Conservation (phyloP, 1,139 yeast species). For the Scheffersomyces quercinus region DNA sequence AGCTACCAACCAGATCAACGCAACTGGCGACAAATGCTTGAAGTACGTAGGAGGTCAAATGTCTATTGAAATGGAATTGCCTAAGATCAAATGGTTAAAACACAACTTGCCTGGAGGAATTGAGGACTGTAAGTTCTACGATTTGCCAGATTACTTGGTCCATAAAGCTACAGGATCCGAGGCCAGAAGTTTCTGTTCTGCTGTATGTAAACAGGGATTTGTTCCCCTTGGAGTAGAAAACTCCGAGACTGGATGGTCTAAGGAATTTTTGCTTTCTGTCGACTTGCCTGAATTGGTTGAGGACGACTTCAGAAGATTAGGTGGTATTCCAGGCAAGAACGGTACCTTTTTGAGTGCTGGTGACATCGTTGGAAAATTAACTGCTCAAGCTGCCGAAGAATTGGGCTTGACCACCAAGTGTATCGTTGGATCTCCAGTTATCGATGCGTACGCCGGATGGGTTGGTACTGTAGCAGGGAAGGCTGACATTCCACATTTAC, state of each 20-base stretch:
- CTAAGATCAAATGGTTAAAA: slow-evolving; percentile 95
- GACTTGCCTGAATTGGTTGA: slow-evolving; percentile 77
- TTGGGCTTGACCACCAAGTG: slow-evolving; percentile 79
- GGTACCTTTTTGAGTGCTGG: slow-evolving; percentile 86
- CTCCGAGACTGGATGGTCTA: slow-evolving; percentile 86
- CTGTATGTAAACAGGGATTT: slow-evolving; percentile 94
- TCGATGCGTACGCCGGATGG: slow-evolving; percentile 99
- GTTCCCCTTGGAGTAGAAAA: slow-evolving; percentile 90
- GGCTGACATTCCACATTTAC: slow-evolving; percentile 50
- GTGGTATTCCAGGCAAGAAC: slow-evolving; percentile 75
- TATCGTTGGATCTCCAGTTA: slow-evolving; percentile 91
- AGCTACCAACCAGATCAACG: slow-evolving; percentile 82
- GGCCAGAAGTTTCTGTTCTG: slow-evolving; percentile 84
- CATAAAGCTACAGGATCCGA: slow-evolving; percentile 87
- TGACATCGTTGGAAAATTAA: slow-evolving; percentile 75
- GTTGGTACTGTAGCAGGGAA: slow-evolving; percentile 96
- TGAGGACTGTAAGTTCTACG: slow-evolving; percentile 77
- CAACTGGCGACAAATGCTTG: slow-evolving; percentile 73
- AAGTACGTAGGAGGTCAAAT: slow-evolving; percentile 96
- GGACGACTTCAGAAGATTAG: slow-evolving; percentile 74
- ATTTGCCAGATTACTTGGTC: slow-evolving; percentile 86
- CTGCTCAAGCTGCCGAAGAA: slow-evolving; percentile 69
- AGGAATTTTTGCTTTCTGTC: slow-evolving; percentile 65
- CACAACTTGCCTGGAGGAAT: slow-evolving; percentile 75
- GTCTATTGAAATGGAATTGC: slow-evolving; percentile 98